Percentiles rank a stretch among this genome's conserved stretches.
Conservation (phyloP, 768 basidiomycete genomes). For the Kwoniella pini region DNA sequence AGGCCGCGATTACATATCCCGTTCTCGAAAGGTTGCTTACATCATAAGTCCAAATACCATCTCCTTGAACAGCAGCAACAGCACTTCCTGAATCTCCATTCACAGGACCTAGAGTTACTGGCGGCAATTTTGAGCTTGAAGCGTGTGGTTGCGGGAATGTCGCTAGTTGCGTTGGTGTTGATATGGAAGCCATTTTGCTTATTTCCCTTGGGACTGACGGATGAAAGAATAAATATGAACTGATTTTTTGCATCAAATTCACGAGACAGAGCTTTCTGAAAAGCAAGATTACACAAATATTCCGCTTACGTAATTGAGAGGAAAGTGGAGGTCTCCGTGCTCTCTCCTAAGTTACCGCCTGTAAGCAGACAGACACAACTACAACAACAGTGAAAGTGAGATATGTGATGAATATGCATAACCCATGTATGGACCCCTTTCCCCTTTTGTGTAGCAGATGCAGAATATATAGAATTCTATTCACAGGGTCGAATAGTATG, state of each 20-base stretch:
- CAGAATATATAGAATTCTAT: no score
- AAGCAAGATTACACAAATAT: conserved; percentile 12
- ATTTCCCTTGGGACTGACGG: no score
- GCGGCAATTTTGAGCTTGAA: conserved; percentile 38
- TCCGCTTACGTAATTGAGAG: conserved; percentile 7
- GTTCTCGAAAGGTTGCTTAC: no score
- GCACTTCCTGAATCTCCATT: conserved; percentile 32
- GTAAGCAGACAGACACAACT: no score
- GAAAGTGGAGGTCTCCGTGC: conserved; percentile 4
- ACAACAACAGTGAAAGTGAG: no score
- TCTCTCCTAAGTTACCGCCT: neutral
- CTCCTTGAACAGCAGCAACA: conserved; percentile 52
- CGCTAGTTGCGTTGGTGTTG: conserved; percentile 44
- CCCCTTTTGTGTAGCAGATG: no score
- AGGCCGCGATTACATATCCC: no score
- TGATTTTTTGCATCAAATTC: neutral
- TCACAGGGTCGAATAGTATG: no score
- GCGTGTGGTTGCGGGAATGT: conserved; percentile 48
- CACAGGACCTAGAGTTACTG: conserved; percentile 43
- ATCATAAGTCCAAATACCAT: conserved; percentile 55
- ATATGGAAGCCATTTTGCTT: conserved; percentile 29
- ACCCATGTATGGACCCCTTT: no score
- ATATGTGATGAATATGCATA: no score
- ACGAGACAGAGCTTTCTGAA: neutral
- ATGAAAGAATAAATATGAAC: no score